A percentile compares a stretch with the other conserved stretches of the same genome.
Evolutionary conservation across 169 alveolate species (phyloP).

Genomic region (Pseudocohnilembus persalinus): DNA sequence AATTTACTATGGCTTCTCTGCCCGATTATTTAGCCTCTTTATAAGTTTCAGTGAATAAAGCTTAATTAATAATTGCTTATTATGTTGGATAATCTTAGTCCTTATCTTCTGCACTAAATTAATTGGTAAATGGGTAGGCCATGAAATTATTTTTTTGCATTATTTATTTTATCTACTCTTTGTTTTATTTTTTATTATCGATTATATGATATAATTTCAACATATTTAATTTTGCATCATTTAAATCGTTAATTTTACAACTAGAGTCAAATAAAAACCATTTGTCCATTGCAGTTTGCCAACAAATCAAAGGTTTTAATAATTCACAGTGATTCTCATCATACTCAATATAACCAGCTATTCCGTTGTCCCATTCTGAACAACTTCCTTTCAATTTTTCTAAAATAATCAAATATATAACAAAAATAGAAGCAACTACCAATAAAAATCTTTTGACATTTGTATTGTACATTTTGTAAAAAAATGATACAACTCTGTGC

Average conservation of each 20-base stretch:
- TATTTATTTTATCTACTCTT: not conserved
- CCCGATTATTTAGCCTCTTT: not conserved
- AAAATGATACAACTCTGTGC: too few relatives aligned
- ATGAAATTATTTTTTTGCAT: too few relatives aligned
- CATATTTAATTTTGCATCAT: too few relatives aligned
- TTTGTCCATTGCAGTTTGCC: not conserved
- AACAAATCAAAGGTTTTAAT: not conserved
- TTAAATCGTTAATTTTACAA: not conserved
- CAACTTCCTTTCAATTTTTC: too few relatives aligned
- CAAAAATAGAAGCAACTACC: too few relatives aligned
- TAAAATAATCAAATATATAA: too few relatives aligned
- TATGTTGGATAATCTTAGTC: not conserved
- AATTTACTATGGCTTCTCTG: not conserved
- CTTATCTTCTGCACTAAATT: not conserved
- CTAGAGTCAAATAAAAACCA: not conserved
- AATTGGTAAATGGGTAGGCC: not conserved
- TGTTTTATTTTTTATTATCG: not conserved
- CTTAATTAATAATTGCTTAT: too few relatives aligned
- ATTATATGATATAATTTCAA: not conserved
- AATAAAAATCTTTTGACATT: too few relatives aligned
- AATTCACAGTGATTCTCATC: not conserved
- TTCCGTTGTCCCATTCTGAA: not conserved
- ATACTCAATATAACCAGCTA: not conserved
- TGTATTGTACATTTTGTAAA: too few relatives aligned
- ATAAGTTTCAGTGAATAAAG: too few relatives aligned